Conservation (phyloP, 257 asterid genomes). For the Anisodus tanguticus region DNA sequence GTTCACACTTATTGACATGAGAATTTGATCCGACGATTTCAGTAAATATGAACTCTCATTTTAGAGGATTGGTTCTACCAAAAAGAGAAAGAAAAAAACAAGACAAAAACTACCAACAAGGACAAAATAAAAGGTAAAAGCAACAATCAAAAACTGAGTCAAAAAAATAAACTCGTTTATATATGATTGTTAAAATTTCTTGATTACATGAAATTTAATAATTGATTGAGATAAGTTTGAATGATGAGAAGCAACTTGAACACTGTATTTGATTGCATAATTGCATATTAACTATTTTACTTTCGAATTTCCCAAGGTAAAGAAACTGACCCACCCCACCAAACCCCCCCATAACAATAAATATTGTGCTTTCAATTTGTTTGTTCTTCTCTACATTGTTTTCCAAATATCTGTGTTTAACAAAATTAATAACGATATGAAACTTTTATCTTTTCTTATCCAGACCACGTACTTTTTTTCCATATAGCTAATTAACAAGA, state of each 20-base stretch:
- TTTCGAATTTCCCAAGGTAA: conserved; percentile 24
- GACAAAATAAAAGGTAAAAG: not conserved
- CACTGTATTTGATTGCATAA: conserved; percentile 24
- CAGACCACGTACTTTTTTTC: too few relatives aligned
- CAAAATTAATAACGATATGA: not conserved
- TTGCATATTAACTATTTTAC: not conserved
- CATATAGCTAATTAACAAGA: not conserved
- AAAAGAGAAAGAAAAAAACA: not conserved
- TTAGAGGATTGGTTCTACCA: not conserved
- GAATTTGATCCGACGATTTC: too few relatives aligned
- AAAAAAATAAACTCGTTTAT: conserved; percentile 4
- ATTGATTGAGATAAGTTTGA: conserved; percentile 14
- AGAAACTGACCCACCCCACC: conserved; percentile 24
- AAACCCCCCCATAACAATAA: not conserved
- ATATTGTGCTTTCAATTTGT: not conserved
- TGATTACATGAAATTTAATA: not conserved
- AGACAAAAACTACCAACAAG: not conserved
- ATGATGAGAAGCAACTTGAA: not conserved
- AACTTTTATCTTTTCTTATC: too few relatives aligned
- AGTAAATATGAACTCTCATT: not conserved
- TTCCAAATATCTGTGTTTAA: too few relatives aligned
- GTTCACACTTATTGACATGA: too few relatives aligned
- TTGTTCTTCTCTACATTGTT: not conserved
- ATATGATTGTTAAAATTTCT: not conserved
- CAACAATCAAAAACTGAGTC: not conserved